Evolutionary conservation across 768 basidiomycete species (phyloP), one percentile per base, ranked within the genome.

Genomic region (Tulasnella sp.): DNA sequence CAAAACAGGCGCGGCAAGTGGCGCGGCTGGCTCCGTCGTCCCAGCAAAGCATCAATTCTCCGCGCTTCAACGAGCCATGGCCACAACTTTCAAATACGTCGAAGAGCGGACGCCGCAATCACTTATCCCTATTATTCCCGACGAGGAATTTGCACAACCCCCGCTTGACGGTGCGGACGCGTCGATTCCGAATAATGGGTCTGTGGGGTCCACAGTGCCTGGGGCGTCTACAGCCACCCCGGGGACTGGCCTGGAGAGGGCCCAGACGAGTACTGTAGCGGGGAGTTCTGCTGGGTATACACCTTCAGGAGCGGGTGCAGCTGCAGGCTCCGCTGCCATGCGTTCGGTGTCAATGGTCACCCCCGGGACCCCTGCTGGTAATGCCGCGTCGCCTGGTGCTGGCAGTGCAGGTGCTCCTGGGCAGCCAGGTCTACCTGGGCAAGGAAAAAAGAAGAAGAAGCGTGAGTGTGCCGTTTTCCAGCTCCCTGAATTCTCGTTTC

Each of bases 371-470:
- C 71, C 71, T 39, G 71, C 77, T 46, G 67, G 32, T 2, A 73
- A 44, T n/a, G 77, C 61, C 29, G 39, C 75, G 29, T 61, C 77
- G 20, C 69, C 40, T 70, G 77, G 77, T 44, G 42, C 39, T 71
- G 75, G 51, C 6, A 51, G 20, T 67, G 67, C 35, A 44, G 40
- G 70, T 18, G 77, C 20, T n/a, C 69, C 77, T 23, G 75, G 75
- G 26, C 55, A 35, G n/a, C 75, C 75, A 18, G 77, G 77, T 23
- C 29, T 77, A 3, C 69, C 77, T 40, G 77, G 77, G 5, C 69
- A 70, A 48, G 77, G 77, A n/a, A 77, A 77, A 69, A 77, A 77
- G 77, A 77, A 77, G 48, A 77, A 73, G 44, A 70, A 55, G 26
- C 77, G 77, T 77, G 26, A 77, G 71, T 71, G 61, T 26, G 32